Evolutionary conservation across 2,329 filamentous ascomycete genomes (phyloP).

Genomic region (Sarocladium kiliense): DNA sequence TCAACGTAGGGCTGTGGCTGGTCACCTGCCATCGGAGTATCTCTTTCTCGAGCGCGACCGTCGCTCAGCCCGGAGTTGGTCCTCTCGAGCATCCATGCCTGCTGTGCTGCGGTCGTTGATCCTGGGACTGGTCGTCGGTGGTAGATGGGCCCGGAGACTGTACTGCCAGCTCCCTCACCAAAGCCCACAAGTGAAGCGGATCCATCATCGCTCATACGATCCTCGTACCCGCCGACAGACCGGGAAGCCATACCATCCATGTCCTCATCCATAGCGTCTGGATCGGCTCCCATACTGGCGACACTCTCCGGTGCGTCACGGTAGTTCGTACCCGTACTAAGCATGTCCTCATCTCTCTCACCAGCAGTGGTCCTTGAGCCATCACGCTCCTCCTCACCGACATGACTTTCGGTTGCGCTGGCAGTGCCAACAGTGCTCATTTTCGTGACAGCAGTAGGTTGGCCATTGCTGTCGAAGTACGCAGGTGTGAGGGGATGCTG

Average conservation of each 20-base stretch:
- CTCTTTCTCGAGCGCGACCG: constrained; percentile 26
- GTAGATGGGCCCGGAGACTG: constrained; percentile 74
- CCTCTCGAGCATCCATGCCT: constrained; percentile 42
- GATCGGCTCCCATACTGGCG: constrained; percentile 44
- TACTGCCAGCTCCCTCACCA: constrained; percentile 84
- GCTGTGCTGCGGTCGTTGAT: constrained; percentile 28
- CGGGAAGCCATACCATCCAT: constrained; percentile 36
- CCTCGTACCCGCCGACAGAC: constrained; percentile 50
- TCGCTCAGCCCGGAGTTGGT: constrained; percentile 49
- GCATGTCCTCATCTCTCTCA: constrained; percentile 59
- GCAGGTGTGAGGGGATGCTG: constrained; percentile 49
- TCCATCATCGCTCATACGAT: constrained; percentile 81
- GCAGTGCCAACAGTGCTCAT: constrained; percentile 90
- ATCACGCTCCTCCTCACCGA: constrained; percentile 49
- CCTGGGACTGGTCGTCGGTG: constrained; percentile 43
- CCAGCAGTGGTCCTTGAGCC: constrained; percentile 45
- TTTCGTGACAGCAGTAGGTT: constrained; percentile 63
- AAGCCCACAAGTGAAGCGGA: constrained; percentile 84
- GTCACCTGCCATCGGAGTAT: constrained; percentile 22
- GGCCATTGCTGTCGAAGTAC: constrained; percentile 77
- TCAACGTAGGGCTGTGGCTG: neutral
- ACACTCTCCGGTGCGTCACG: constrained; percentile 50
- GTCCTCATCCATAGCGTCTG: constrained; percentile 43
- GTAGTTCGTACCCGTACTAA: constrained; percentile 62
- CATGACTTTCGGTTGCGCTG: constrained; percentile 73